Evolutionary conservation across 495 filamentous ascomycete species (phyloP).

Genomic region (Mycothermus thermophilus): DNA sequence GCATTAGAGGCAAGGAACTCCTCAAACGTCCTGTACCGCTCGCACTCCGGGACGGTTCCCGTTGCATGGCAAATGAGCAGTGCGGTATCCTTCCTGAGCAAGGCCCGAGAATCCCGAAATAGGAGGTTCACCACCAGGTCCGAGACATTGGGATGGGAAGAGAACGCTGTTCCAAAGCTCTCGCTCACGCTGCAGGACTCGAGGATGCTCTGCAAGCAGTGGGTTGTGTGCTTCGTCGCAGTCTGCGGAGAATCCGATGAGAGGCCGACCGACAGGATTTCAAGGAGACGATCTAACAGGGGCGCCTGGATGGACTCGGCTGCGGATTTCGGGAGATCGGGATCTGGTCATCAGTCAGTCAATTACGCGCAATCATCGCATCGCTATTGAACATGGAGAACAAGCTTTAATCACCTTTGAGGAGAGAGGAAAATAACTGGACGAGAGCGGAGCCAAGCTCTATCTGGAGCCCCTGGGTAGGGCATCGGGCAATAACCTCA

Average conservation of each 20-base stretch:
- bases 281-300: constrained; percentile 25
- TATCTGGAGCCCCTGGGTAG: constrained; percentile 25
- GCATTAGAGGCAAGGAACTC: neutral
- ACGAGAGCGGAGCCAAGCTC: constrained; percentile 30
- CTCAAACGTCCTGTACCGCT: neutral
- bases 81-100: constrained; percentile 28
- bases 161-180: constrained; percentile 46
- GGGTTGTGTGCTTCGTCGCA: constrained; percentile 30
- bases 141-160: constrained; percentile 16
- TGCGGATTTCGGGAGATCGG: constrained; percentile 10
- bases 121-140: constrained; percentile 25
- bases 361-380: too few species aligned
- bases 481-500: constrained; percentile 25
- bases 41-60: constrained; percentile 3
- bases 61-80: constrained; percentile 21
- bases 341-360: constrained; percentile 10
- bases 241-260: constrained; percentile 14
- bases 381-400: neutral
- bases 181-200: constrained; percentile 48
- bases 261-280: constrained; percentile 17
- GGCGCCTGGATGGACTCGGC: constrained; percentile 16
- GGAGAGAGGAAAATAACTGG: constrained; percentile 27
- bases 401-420: constrained; percentile 24
- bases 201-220: constrained; percentile 48
- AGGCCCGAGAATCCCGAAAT: constrained; percentile 26